Evolutionary conservation across 352 stramenopile genomes (phyloP), one percentile per base, ranked within the genome.

Genomic region (Pythium dissotocum): DNA sequence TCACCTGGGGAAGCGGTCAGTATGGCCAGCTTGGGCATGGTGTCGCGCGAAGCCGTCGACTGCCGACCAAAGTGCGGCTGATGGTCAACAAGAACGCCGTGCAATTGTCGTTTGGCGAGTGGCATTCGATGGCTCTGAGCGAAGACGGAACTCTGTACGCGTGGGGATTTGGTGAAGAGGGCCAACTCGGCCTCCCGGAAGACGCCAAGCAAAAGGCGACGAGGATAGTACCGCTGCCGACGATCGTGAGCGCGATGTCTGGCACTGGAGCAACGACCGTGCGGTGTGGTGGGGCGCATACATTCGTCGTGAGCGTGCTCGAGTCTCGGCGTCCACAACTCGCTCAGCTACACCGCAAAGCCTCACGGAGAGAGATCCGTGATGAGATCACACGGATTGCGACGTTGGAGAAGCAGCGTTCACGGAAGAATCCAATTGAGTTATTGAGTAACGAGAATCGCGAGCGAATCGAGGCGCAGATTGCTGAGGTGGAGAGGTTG

Each of bases 161-260:
- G 1, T 92, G 83, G 83, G 84, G 84, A 0, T 92, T 92, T 48
- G 84, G 82, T 13, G 84, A 92, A 67, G 84, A 92, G 77, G 82
- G 84, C 0, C 82, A 90, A 33, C 76, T 92, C 12, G 79, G 78
- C 30, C 64, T 88, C 0, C 77, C 79, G 4, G 74, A 82, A 28
- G 71, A 85, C 30, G 77, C 69, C 13, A 84, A 83, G 60, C 64
- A 78, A 58, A 46, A 56, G 13, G 26, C 52, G 0, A 70, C 70
- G 14, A 57, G 77, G 30, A 66, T 86, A 30, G 76, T 79, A 9
- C 52, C 79, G 9, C 61, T 89, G n/a, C 82, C 83, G 1, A 75
- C 77, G 0, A 73, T 75, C 26, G 75, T 90, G 8, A 73, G 77
- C 52, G 58, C 78, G 2, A 71, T 92, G 13, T 85, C 78, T 0